Base-by-base conservation (phyloP, 148 eudicot species). In the Pharnaceum exiguum region DNA sequence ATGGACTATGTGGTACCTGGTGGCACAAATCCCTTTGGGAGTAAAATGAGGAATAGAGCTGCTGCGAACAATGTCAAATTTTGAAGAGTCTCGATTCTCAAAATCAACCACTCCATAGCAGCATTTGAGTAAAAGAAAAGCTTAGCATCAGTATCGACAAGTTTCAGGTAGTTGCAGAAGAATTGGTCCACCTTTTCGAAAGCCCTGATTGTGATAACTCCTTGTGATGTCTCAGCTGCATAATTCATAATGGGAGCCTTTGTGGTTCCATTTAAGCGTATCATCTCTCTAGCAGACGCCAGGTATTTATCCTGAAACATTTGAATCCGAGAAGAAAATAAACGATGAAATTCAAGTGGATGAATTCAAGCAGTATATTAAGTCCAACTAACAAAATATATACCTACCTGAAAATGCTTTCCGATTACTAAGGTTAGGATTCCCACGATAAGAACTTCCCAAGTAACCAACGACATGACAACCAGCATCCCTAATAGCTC, bases 211-310 rank as follows among this genome's bases (percentile, higher is more conserved):
- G 87, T 85, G 30, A 72, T 72, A 30, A 82, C 87, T 37, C 93
- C 93, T 13, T 68, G 79, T 5, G 83, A 59, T 60, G 93, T 82
- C 72, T 85, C 93, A 0, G 85, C 57, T 23, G 83, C 74, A 61
- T 79, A 75, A 68, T 70, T 79, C 77, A 82, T 75, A 39, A 85
- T 69, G 1, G 87, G 83, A 12, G 93, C 87, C 69, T 85, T 85
- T 22, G 87, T 85, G 5, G 82, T 85, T 71, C 93, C 93, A 23
- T 77, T 79, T 59, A 85, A 79, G 57, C 87, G 74, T 75, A 79
- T 73, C 15, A 85, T 79, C 65, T 85, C 91, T 68, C 85, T 75
- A 25, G 91, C 85, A 11, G 84, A 59, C 17, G 80, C 72, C 59
- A 71, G 70, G 63, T 85, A 85, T 42, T 85, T 77, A 16, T 65